Evolutionary conservation across 192 early-diverging fungal genomes (phyloP).

Genomic region (Allomyces macrogynus): DNA sequence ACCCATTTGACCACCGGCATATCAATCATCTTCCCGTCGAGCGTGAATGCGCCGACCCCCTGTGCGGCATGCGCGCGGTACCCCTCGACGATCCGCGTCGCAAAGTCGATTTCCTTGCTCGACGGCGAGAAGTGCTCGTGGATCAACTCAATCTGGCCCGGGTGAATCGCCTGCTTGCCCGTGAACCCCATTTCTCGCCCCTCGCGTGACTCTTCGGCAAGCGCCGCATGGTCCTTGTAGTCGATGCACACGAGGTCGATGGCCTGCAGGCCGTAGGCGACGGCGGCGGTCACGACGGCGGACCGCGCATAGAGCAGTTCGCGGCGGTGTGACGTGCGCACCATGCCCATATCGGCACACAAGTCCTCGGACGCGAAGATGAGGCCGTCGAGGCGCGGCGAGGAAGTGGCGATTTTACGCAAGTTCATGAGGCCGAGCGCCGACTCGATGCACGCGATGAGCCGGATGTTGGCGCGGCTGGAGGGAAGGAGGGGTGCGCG

Average conservation of each 20-base stretch:
- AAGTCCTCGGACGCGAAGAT: slow-evolving; percentile 84
- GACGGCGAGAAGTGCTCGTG: slow-evolving; percentile 59
- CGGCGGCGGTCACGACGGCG: slow-evolving; percentile 54
- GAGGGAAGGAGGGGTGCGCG: background rate
- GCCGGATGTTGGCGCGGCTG: slow-evolving; percentile 40
- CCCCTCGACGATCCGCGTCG: slow-evolving; percentile 47
- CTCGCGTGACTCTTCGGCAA: slow-evolving; percentile 64
- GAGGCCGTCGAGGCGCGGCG: slow-evolving; percentile 59
- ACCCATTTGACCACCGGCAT: slow-evolving; percentile 70
- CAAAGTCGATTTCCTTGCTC: slow-evolving; percentile 36
- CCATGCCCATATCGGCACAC: slow-evolving; percentile 67
- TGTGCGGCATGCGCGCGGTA: slow-evolving; percentile 37
- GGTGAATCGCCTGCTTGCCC: slow-evolving; percentile 96
- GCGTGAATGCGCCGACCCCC: slow-evolving; percentile 73
- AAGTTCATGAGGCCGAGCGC: slow-evolving; percentile 74
- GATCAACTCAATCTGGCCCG: slow-evolving; percentile 64
- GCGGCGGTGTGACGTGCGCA: slow-evolving; percentile 41
- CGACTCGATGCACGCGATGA: slow-evolving; percentile 80
- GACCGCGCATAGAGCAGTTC: slow-evolving; percentile 72
- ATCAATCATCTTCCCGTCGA: slow-evolving; percentile 78
- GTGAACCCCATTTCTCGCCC: slow-evolving; percentile 82
- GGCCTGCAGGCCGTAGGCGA: slow-evolving; percentile 67
- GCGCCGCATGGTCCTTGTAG: slow-evolving; percentile 42
- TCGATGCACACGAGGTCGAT: slow-evolving; percentile 91
- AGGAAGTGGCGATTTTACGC: slow-evolving; percentile 54